Conservation (phyloP, 345 rosid genomes). For the Aegle marmelos region DNA sequence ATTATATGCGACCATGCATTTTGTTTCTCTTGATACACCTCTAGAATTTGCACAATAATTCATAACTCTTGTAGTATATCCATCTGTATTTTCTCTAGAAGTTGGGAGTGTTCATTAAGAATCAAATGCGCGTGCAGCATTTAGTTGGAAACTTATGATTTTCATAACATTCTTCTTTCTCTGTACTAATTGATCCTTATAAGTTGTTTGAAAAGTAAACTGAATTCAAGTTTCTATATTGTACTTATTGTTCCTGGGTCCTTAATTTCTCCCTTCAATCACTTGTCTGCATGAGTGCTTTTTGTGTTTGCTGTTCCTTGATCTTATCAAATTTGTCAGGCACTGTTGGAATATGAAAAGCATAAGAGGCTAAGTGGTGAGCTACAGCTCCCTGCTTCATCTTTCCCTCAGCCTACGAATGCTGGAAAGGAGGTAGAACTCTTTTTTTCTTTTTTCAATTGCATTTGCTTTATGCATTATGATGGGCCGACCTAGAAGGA, state of each 20-base stretch:
- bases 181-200: background rate
- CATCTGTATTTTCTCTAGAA: background rate
- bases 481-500: background rate
- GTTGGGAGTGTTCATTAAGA: background rate
- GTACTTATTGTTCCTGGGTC: background rate
- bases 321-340: conserved; percentile 41
- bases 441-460: background rate
- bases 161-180: background rate
- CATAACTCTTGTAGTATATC: background rate
- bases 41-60: background rate
- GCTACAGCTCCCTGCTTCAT: conserved; percentile 65
- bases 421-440: conserved; percentile 70
- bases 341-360: conserved; percentile 88
- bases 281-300: background rate
- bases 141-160: conserved; percentile 7
- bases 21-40: background rate
- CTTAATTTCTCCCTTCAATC: background rate
- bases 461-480: conserved; percentile 1
- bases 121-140: background rate
- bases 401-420: conserved; percentile 45
- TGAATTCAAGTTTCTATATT: background rate
- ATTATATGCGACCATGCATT: background rate
- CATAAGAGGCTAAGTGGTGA: conserved; percentile 62
- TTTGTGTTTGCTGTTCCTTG: conserved; percentile 9
- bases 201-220: background rate